phyloP scores from a whole-genome alignment of 2,329 filamentous ascomycete genomes.

The Aureobasidium leucospermi region DNA sequence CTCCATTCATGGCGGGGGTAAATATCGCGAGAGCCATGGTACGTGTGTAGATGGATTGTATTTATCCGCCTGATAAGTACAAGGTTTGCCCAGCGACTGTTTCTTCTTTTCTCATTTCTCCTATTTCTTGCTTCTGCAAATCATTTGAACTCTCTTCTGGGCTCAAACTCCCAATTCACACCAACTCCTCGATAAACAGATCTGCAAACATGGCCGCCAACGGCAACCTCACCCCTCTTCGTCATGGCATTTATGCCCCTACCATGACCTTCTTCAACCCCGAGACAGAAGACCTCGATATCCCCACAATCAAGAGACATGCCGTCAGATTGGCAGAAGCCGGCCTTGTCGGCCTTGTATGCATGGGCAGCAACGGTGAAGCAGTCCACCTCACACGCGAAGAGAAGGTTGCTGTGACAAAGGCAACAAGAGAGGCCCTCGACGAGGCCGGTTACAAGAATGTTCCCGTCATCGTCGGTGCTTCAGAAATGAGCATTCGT shows the following conservation, averaged over 20 bases:
- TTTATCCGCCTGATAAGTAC: conserved; percentile 13
- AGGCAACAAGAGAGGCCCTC: conserved; percentile 71
- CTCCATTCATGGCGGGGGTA: conserved; percentile 2
- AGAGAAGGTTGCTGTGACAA: conserved; percentile 69
- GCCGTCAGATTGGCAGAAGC: conserved; percentile 68
- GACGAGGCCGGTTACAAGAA: conserved; percentile 69
- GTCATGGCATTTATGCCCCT: conserved; percentile 78
- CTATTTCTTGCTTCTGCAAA: neutral
- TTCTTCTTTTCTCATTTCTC: conserved; percentile 2
- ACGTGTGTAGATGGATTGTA: neutral
- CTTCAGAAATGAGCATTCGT: conserved; percentile 72
- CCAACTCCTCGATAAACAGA: conserved; percentile 2
- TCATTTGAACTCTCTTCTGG: neutral
- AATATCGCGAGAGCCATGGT: neutral
- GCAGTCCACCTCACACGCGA: conserved; percentile 74
- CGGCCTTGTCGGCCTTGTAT: conserved; percentile 73
- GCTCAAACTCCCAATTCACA: neutral
- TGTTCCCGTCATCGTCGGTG: conserved; percentile 75
- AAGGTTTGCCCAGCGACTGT: neutral
- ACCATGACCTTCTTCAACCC: conserved; percentile 88
- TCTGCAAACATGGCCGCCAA: conserved; percentile 26
- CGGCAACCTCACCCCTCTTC: conserved; percentile 49
- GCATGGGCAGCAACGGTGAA: conserved; percentile 87
- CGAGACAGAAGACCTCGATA: conserved; percentile 76
- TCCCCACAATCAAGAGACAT: conserved; percentile 71